These are phyloP conservation scores for Liriodendron chinense DNA, from an alignment of 164 flowering plant species.

Conservation along the genomic window DNA sequence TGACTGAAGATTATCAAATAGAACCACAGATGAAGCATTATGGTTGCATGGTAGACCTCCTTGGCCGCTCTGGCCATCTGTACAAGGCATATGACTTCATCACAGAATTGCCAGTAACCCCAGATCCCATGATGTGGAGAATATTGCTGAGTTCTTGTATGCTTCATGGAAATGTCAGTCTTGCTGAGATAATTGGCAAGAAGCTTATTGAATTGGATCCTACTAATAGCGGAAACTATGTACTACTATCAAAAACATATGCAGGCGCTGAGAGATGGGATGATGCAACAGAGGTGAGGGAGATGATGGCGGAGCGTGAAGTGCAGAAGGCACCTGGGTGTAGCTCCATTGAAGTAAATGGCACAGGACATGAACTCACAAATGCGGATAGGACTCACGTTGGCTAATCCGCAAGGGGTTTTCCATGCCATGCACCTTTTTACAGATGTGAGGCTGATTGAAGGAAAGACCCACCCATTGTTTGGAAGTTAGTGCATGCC, in stretches of 20 bases:
- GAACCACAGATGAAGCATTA: constrained; percentile 70
- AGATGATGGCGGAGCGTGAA: constrained; percentile 40
- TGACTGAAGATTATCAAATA: constrained; percentile 45
- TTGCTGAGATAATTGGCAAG: constrained; percentile 51
- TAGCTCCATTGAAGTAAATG: constrained; percentile 45
- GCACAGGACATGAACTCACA: constrained; percentile 1
- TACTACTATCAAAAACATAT: constrained; percentile 56
- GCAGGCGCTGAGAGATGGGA: constrained; percentile 63
- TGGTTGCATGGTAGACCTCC: constrained; percentile 70
- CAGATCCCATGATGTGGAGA: constrained; percentile 61
- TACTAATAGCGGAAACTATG: constrained; percentile 53
- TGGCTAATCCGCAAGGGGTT: background rate
- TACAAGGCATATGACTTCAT: constrained; percentile 56
- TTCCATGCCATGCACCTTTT: background rate
- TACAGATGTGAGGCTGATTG: background rate
- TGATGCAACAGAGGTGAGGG: constrained; percentile 45
- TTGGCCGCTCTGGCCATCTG: constrained; percentile 57
- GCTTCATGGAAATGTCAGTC: constrained; percentile 45
- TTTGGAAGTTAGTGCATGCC: background rate
- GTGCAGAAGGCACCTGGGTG: constrained; percentile 53
- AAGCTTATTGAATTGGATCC: constrained; percentile 60
- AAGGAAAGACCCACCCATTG: background rate
- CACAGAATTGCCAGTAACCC: constrained; percentile 40
- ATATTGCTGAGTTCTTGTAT: constrained; percentile 63
- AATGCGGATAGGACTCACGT: background rate